A percentile compares a stretch with the other conserved stretches of the same genome.
Evolutionary conservation across 2,329 filamentous ascomycete genomes (phyloP).

Genomic region (Trichophyton schoenleinii): DNA sequence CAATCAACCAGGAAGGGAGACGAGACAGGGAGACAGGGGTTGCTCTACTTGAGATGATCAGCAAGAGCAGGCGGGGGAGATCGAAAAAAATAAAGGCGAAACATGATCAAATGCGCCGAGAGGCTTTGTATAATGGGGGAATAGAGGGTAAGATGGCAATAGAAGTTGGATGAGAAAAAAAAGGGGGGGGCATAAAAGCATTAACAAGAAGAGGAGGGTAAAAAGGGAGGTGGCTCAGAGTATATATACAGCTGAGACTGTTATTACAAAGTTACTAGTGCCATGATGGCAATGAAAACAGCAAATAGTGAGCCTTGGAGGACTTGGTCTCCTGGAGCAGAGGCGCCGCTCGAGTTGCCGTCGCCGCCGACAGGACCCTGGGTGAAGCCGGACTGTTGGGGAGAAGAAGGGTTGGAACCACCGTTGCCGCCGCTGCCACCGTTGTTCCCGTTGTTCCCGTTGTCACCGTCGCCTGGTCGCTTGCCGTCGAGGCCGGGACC

Average conservation of each 20-base stretch:
- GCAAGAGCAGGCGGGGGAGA: neutral
- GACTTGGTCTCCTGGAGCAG: constrained; percentile 28
- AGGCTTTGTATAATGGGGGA: neutral
- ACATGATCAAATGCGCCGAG: neutral
- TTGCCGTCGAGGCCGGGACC: constrained; percentile 22
- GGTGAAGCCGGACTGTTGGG: constrained; percentile 20
- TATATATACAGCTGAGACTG: neutral
- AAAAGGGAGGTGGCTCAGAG: too few relatives aligned
- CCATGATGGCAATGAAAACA: constrained; percentile 35
- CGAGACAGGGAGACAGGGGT: neutral
- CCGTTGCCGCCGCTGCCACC: constrained; percentile 14
- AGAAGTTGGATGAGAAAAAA: neutral
- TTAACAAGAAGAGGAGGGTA: neutral
- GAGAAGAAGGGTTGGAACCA: constrained; percentile 8
- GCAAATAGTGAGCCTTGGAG: constrained; percentile 36
- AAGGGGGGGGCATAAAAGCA: neutral
- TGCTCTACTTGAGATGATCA: neutral
- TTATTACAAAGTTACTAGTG: constrained; percentile 32
- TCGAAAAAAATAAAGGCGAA: neutral
- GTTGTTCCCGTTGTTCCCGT: constrained; percentile 10
- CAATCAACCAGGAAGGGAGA: neutral
- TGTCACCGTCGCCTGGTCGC: constrained; percentile 12
- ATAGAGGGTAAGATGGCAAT: neutral
- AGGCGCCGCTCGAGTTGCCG: constrained; percentile 20
- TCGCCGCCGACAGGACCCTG: constrained; percentile 15